These are phyloP conservation scores for Zangia roseola DNA, from an alignment of 768 basidiomycete genomes.

Conservation along the genomic window DNA sequence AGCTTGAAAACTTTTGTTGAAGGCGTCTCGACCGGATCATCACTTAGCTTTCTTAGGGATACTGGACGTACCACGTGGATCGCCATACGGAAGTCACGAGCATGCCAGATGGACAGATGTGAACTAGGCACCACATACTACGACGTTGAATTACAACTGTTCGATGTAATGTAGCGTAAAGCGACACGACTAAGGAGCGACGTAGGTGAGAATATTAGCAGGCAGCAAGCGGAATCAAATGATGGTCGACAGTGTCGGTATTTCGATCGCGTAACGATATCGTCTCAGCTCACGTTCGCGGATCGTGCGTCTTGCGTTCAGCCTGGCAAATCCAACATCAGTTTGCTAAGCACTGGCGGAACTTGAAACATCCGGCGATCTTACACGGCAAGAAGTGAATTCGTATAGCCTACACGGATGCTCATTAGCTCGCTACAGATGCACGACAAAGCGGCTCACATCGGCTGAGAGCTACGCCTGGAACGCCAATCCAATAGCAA, in stretches of 20 bases:
- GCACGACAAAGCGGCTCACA: constrained; percentile 2
- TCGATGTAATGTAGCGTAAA: no score
- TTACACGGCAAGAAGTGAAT: constrained; percentile 15
- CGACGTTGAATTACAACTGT: no score
- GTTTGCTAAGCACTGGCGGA: no score
- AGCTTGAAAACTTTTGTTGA: no score
- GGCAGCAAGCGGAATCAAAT: not conserved
- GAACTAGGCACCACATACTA: no score
- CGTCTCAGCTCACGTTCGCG: constrained; percentile 10
- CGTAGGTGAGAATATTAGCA: not conserved
- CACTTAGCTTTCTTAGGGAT: no score
- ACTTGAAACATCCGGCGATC: not conserved
- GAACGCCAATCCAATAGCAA: constrained; percentile 12
- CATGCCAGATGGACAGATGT: no score
- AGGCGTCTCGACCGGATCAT: no score
- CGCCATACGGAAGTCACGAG: no score
- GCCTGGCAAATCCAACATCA: not conserved
- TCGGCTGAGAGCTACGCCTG: constrained; percentile 7
- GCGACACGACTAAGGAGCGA: no score
- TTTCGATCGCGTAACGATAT: not conserved
- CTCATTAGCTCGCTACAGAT: not conserved
- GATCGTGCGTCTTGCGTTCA: constrained; percentile 8
- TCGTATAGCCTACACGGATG: constrained; percentile 8
- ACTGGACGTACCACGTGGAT: no score
- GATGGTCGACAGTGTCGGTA: constrained; percentile 6